Conservation (phyloP, 2,329 filamentous ascomycete genomes). For the Xylaria hypoxylon region DNA sequence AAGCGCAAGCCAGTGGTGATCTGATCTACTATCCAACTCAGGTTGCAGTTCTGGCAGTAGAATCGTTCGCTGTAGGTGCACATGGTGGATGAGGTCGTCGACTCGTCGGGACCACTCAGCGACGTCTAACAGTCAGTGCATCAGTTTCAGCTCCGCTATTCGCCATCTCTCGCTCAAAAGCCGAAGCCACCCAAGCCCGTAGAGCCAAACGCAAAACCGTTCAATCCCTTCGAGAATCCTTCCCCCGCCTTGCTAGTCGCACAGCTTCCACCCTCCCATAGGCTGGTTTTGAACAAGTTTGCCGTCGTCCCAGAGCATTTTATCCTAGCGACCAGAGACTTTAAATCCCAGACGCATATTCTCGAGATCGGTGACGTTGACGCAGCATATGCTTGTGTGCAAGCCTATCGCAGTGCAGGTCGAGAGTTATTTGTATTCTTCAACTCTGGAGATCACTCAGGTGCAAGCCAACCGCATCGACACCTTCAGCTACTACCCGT, state of each 20-base stretch:
- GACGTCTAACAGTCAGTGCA: conserved; percentile 18
- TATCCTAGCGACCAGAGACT: conserved; percentile 74
- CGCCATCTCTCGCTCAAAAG: conserved; percentile 75
- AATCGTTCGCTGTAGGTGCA: conserved; percentile 43
- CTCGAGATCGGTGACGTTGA: conserved; percentile 71
- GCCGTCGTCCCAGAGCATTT: conserved; percentile 78
- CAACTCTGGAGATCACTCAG: conserved; percentile 76
- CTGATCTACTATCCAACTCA: conserved; percentile 67
- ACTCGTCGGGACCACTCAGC: conserved; percentile 6
- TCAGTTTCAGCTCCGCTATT: conserved; percentile 80
- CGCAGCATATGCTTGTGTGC: conserved; percentile 71
- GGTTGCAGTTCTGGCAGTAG: conserved; percentile 60
- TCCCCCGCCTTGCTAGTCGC: conserved; percentile 65
- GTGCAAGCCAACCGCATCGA: conserved; percentile 77
- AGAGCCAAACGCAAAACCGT: conserved; percentile 54
- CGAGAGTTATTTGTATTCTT: conserved; percentile 72
- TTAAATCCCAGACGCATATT: conserved; percentile 72
- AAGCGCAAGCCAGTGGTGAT: conserved; percentile 61
- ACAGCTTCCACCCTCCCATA: conserved; percentile 66
- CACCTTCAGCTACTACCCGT: conserved; percentile 79
- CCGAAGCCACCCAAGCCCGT: conserved; percentile 63
- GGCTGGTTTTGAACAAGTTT: conserved; percentile 80
- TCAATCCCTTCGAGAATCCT: conserved; percentile 75
- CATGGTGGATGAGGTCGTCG: not conserved
- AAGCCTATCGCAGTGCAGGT: conserved; percentile 59